phyloP scores from a whole-genome alignment of 225 moss, liverwort and hornwort species.

The Polytrichum commune region DNA sequence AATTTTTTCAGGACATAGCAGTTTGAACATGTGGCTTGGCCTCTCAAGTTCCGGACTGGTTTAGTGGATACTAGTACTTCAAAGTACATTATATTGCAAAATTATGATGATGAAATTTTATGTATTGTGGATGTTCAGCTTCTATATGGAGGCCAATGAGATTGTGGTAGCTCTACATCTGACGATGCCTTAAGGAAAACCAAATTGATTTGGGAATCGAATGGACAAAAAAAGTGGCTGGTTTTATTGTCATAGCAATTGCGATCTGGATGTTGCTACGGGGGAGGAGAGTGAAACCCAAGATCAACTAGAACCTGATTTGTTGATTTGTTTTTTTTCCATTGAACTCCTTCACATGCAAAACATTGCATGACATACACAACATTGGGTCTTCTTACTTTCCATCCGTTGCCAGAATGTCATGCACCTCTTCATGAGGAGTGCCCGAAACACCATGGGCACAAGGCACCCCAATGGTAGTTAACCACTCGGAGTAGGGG shows the following conservation, averaged over 20 bases:
- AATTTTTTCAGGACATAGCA: not conserved
- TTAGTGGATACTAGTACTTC: too few species aligned
- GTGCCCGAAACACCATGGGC: too few species aligned
- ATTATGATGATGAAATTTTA: not conserved
- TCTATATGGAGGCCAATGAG: constrained; percentile 57
- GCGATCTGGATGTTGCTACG: constrained; percentile 64
- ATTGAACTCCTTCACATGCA: too few species aligned
- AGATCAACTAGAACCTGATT: constrained; percentile 65
- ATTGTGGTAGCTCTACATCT: constrained; percentile 77
- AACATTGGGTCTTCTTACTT: too few species aligned
- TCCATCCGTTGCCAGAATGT: too few species aligned
- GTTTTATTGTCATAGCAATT: constrained; percentile 36
- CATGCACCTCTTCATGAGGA: too few species aligned
- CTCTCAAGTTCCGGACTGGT: not conserved
- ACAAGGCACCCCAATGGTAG: too few species aligned
- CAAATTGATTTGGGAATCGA: constrained; percentile 52
- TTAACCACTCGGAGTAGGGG: too few species aligned
- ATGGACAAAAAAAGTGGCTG: constrained; percentile 42
- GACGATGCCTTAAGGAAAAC: constrained; percentile 71
- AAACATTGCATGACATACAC: too few species aligned
- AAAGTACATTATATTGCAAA: too few species aligned
- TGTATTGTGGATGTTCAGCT: constrained; percentile 29
- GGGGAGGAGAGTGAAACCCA: constrained; percentile 77
- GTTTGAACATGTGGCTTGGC: not conserved
- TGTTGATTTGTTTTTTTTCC: not conserved